Evolutionary conservation across 768 basidiomycete genomes (phyloP).

Genomic region (Suillus spraguei): DNA sequence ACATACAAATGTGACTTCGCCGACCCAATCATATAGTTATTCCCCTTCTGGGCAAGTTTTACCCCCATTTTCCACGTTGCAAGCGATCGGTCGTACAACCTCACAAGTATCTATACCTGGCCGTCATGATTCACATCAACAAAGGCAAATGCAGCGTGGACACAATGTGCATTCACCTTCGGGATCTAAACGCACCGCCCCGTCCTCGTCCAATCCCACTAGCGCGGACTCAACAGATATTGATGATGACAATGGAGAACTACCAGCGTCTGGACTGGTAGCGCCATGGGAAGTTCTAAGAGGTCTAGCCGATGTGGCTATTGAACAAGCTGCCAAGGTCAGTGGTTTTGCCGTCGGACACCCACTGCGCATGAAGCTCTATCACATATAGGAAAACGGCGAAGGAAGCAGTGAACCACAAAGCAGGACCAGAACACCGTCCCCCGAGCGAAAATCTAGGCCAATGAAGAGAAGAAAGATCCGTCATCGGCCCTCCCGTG

Average conservation of each 20-base stretch:
- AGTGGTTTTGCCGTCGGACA: slow-evolving; percentile 16
- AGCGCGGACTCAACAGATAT: slow-evolving; percentile 83
- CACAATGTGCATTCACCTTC: slow-evolving; percentile 34
- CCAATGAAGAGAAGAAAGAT: slow-evolving; percentile 75
- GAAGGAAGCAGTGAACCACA: slow-evolving; percentile 70
- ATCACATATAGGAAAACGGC: slow-evolving; percentile 63
- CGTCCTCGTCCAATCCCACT: slow-evolving; percentile 65
- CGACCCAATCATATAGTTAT: slow-evolving; percentile 34
- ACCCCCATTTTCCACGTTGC: slow-evolving; percentile 73
- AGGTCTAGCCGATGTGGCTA: slow-evolving; percentile 80
- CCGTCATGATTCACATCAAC: slow-evolving; percentile 48
- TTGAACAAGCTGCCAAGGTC: slow-evolving; percentile 78
- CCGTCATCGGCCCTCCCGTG: slow-evolving; percentile 58
- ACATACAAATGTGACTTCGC: slow-evolving; percentile 42
- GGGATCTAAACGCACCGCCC: slow-evolving; percentile 61
- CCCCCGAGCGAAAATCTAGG: slow-evolving; percentile 68
- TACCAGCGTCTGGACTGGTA: slow-evolving; percentile 80
- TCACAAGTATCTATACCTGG: slow-evolving; percentile 56
- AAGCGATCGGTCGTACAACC: slow-evolving; percentile 49
- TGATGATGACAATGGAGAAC: slow-evolving; percentile 80
- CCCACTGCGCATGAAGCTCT: slow-evolving; percentile 7
- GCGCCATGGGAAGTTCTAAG: slow-evolving; percentile 88
- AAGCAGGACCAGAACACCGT: slow-evolving; percentile 73
- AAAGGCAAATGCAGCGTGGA: slow-evolving; percentile 25
- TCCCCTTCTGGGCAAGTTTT: slow-evolving; percentile 55